Conservation (phyloP, 2,329 filamentous ascomycete species). For the Aspergillus piperis region DNA sequence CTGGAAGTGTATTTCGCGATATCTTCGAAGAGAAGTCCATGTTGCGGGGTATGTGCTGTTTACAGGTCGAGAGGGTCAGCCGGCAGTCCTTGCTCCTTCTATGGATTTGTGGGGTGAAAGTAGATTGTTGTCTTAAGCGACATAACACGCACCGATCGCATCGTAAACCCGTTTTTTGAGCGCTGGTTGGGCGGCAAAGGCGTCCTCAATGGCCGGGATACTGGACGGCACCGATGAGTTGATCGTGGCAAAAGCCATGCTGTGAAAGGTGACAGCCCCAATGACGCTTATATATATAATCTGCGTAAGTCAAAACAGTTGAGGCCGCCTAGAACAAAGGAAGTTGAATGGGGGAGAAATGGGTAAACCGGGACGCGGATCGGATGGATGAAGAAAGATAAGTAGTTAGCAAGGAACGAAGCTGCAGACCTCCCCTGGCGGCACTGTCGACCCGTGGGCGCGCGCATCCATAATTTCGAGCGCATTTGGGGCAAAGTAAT, state of each 20-base stretch:
- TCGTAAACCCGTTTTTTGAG: conserved; percentile 46
- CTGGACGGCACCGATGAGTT: conserved; percentile 27
- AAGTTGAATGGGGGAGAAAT: neutral
- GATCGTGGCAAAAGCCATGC: conserved; percentile 43
- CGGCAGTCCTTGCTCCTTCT: neutral
- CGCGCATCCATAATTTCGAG: neutral
- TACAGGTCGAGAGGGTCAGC: conserved; percentile 9
- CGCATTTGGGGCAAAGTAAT: neutral
- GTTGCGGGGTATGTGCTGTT: conserved; percentile 40
- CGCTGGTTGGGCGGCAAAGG: conserved; percentile 42
- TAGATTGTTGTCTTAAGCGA: neutral
- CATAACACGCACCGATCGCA: conserved; percentile 42
- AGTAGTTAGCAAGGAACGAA: neutral
- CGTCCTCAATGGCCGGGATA: conserved; percentile 41
- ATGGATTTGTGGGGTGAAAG: conserved; percentile 10
- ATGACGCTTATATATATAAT: neutral
- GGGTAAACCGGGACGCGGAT: neutral
- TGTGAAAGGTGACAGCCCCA: conserved; percentile 7
- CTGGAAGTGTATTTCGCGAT: conserved; percentile 49
- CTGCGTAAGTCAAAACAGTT: neutral
- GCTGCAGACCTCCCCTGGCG: conserved; percentile 4
- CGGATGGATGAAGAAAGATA: conserved; percentile 1
- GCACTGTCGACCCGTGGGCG: conserved; percentile 3
- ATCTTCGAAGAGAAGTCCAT: conserved; percentile 49
- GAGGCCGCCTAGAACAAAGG: neutral